These are phyloP conservation scores for Lachnellula subtilissima DNA, from an alignment of 2,329 filamentous ascomycete genomes.

Conservation along the genomic window DNA sequence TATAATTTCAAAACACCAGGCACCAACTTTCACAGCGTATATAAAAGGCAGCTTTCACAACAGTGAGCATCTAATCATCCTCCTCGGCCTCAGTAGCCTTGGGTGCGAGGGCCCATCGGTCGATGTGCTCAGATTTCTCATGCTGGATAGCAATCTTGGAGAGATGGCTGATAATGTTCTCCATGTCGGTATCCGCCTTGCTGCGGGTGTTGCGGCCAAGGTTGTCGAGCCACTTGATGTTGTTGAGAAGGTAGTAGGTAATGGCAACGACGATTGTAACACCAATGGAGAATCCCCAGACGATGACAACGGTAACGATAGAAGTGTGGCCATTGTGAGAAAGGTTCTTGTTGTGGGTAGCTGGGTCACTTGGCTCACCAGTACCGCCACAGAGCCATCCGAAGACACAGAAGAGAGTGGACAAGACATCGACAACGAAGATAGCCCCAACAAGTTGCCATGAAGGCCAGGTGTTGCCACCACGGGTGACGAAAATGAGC, in stretches of 20 bases:
- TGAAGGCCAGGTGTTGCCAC: constrained; percentile 67
- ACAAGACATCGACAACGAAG: constrained; percentile 64
- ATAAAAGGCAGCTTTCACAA: background rate
- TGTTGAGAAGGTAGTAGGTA: constrained; percentile 59
- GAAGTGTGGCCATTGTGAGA: constrained; percentile 39
- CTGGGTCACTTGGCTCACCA: constrained; percentile 33
- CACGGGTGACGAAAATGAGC: constrained; percentile 74
- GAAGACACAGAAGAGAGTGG: constrained; percentile 71
- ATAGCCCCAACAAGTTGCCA: constrained; percentile 71
- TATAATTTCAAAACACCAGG: background rate
- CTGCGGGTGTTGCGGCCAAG: constrained; percentile 59
- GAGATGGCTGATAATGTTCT: constrained; percentile 61
- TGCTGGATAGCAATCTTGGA: constrained; percentile 60
- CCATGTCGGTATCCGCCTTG: constrained; percentile 57
- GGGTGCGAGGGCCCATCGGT: constrained; percentile 25
- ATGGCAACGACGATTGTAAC: constrained; percentile 62
- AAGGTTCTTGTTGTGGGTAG: constrained; percentile 33
- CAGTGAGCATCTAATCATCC: constrained; percentile 27
- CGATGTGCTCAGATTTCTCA: constrained; percentile 44
- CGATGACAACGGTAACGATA: constrained; percentile 57
- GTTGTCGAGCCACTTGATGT: constrained; percentile 53
- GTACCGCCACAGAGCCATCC: constrained; percentile 62
- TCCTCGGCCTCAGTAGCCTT: constrained; percentile 30
- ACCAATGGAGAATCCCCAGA: constrained; percentile 63
- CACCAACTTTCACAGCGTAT: background rate